phyloP scores from a whole-genome alignment of 345 rosid genomes.

The Eutrema japonicum region DNA sequence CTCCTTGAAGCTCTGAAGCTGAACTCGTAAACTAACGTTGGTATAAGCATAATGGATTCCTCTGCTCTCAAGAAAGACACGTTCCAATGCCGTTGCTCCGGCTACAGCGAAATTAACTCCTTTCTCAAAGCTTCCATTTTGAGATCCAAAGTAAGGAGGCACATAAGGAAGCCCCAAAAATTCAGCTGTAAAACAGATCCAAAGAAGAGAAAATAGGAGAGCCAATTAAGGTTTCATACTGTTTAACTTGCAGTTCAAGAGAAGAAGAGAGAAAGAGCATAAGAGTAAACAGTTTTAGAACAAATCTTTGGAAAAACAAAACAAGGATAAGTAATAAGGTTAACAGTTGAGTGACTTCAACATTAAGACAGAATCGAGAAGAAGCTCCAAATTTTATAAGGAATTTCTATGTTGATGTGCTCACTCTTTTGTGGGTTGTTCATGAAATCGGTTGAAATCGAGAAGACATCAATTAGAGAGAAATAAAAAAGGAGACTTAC shows the following conservation, averaged over 20 bases:
- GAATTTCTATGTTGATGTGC: not conserved
- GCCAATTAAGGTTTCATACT: not conserved
- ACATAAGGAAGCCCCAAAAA: slow-evolving; percentile 47
- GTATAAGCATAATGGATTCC: slow-evolving; percentile 39
- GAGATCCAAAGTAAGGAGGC: slow-evolving; percentile 48
- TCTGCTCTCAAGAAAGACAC: slow-evolving; percentile 33
- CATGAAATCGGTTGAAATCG: no score
- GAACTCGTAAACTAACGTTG: slow-evolving; percentile 46
- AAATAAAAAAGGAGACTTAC: slow-evolving; percentile 22
- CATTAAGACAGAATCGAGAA: not conserved
- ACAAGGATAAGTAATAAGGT: not conserved
- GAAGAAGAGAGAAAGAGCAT: not conserved
- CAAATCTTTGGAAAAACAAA: not conserved
- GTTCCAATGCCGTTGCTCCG: slow-evolving; percentile 58
- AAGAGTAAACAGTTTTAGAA: not conserved
- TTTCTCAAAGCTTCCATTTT: slow-evolving; percentile 37
- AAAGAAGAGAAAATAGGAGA: not conserved
- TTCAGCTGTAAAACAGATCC: slow-evolving; percentile 47
- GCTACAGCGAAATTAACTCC: slow-evolving; percentile 63
- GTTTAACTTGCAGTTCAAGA: slow-evolving; percentile 26
- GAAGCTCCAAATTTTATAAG: slow-evolving; percentile 1
- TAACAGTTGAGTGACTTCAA: not conserved
- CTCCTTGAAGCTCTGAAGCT: slow-evolving; percentile 49
- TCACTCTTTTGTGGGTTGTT: no score
- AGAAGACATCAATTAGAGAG: not conserved